Percentiles rank a stretch among this genome's conserved stretches.
Evolutionary conservation across 805 yeast genomes (phyloP).

Genomic region (Candida railenensis): DNA sequence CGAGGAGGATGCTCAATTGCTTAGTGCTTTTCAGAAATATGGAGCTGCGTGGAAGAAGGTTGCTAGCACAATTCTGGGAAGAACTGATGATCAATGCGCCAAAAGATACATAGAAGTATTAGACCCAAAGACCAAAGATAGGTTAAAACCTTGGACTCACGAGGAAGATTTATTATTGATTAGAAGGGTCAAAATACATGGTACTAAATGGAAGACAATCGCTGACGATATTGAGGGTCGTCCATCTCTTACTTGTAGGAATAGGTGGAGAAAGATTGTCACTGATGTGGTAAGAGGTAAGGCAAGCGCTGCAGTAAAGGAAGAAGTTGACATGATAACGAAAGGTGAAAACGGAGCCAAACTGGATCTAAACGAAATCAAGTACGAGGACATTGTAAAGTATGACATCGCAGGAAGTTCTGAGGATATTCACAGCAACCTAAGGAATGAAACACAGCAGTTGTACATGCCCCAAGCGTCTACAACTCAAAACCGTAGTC

Average conservation of each 20-base stretch:
- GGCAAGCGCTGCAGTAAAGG: conserved; percentile 53
- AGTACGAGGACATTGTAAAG: not conserved
- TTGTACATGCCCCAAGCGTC: conserved; percentile 3
- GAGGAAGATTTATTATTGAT: conserved; percentile 75
- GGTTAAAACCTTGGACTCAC: conserved; percentile 75
- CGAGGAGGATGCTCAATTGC: conserved; percentile 68
- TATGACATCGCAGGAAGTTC: not conserved
- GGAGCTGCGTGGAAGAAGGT: conserved; percentile 90
- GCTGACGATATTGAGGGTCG: conserved; percentile 70
- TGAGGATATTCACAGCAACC: not conserved
- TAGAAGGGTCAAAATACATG: conserved; percentile 64
- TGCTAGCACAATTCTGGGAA: conserved; percentile 69
- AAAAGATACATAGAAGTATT: conserved; percentile 86
- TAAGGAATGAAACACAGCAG: not conserved
- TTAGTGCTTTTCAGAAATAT: conserved; percentile 60
- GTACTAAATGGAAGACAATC: conserved; percentile 88
- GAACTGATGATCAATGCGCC: conserved; percentile 95
- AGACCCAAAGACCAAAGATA: conserved; percentile 75
- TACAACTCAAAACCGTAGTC: not conserved
- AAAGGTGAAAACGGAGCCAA: conserved; percentile 11
- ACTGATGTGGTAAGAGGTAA: conserved; percentile 70
- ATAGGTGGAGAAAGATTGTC: conserved; percentile 86
- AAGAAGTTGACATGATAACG: conserved; percentile 57
- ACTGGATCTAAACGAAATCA: not conserved
- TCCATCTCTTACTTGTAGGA: conserved; percentile 86